These are phyloP conservation scores for Vaccinium macrocarpon DNA, from an alignment of 148 eudicot genomes.

Conservation along the genomic window DNA sequence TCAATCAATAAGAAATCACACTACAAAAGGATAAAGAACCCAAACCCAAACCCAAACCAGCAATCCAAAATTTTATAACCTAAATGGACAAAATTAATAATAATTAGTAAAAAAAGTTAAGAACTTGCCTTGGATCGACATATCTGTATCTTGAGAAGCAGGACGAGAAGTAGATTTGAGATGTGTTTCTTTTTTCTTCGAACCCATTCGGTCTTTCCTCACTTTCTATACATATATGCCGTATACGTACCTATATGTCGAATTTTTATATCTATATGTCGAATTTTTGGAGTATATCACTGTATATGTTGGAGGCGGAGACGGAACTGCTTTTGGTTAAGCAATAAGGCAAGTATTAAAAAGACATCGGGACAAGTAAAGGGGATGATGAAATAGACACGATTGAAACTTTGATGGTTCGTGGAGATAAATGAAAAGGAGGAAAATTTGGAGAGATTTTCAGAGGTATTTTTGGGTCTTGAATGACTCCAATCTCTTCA, in stretches of 20 bases:
- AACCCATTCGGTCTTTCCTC: slow-evolving; percentile 13
- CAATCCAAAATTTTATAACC: neutral
- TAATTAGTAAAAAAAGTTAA: neutral
- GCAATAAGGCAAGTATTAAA: neutral
- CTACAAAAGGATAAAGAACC: neutral
- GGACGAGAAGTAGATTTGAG: slow-evolving; percentile 18
- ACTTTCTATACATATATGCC: neutral
- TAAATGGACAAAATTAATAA: too few species aligned
- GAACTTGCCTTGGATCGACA: slow-evolving; percentile 18
- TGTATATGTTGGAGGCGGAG: neutral
- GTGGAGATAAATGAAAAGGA: neutral
- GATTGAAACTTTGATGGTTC: neutral
- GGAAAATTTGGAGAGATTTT: neutral
- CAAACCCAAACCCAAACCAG: neutral
- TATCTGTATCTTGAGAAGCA: slow-evolving; percentile 15
- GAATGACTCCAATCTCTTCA: slow-evolving; percentile 1
- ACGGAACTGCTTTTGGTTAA: neutral
- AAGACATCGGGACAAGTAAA: neutral
- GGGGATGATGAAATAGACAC: neutral
- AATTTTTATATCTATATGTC: too few species aligned
- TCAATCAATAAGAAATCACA: neutral
- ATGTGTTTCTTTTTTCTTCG: slow-evolving; percentile 7
- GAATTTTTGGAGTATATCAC: too few species aligned
- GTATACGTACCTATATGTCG: neutral
- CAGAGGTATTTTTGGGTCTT: neutral